Percentiles rank a stretch among this genome's conserved stretches.
Conservation (phyloP, 768 basidiomycete species). For the Hygrocybe punicea region DNA sequence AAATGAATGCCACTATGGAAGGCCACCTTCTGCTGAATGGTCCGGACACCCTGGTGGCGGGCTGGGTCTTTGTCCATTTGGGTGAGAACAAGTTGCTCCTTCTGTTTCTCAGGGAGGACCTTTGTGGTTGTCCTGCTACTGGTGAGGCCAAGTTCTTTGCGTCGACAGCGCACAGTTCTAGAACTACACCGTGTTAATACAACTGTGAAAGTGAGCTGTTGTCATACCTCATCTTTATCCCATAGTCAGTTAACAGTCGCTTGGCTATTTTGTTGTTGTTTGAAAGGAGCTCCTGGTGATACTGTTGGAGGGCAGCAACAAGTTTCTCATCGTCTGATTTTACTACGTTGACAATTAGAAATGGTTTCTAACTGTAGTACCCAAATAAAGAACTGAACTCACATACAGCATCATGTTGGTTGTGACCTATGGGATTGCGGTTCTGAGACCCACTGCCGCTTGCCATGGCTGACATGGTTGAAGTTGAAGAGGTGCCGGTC, state of each 20-base stretch:
- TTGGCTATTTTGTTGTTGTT: conserved; percentile 24
- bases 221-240: conserved; percentile 30
- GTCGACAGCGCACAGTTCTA: conserved; percentile 27
- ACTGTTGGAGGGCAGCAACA: conserved; percentile 19
- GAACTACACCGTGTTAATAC: conserved; percentile 9
- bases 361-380: no score
- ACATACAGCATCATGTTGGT: no score
- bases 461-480: no score
- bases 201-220: neutral
- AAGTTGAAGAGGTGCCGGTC: no score
- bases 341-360: no score
- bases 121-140: conserved; percentile 30
- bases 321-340: conserved; percentile 17
- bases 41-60: conserved; percentile 25
- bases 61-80: conserved; percentile 35
- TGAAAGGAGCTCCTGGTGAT: conserved; percentile 26
- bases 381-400: no score
- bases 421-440: no score
- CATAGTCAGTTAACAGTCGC: conserved; percentile 24
- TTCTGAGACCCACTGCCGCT: no score
- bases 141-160: conserved; percentile 26
- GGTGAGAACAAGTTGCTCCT: conserved; percentile 33
- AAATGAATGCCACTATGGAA: conserved; percentile 31
- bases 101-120: conserved; percentile 26
- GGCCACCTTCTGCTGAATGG: conserved; percentile 29